A percentile compares a stretch with the other conserved stretches of the same genome.
These are phyloP conservation scores for Phytophthora cactorum DNA, from an alignment of 352 stramenopile genomes.

Conservation along the genomic window DNA sequence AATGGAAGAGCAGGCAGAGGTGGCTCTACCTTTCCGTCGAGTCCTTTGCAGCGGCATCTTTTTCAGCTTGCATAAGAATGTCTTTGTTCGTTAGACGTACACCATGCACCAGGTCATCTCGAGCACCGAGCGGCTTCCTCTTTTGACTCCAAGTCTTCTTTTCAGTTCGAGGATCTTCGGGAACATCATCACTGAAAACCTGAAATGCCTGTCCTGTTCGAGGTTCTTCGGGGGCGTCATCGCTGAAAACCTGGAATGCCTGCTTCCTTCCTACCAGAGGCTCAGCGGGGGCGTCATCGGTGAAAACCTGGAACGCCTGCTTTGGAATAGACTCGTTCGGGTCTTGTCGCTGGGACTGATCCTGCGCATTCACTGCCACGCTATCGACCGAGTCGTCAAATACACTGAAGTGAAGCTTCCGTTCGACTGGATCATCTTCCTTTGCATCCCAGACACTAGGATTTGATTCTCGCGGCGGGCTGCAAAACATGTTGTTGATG, in stretches of 20 bases:
- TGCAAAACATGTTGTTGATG: constrained; percentile 90
- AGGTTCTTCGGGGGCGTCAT: constrained; percentile 34
- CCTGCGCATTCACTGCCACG: constrained; percentile 51
- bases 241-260: constrained; percentile 51
- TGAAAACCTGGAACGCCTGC: constrained; percentile 52
- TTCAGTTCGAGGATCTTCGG: constrained; percentile 27
- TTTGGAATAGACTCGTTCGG: constrained; percentile 42
- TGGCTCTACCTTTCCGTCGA: constrained; percentile 49
- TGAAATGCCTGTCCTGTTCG: constrained; percentile 39
- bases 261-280: constrained; percentile 27
- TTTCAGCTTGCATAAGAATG: constrained; percentile 63
- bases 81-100: constrained; percentile 83
- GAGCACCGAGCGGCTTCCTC: constrained; percentile 68
- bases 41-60: constrained; percentile 30
- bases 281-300: constrained; percentile 39
- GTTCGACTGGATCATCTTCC: constrained; percentile 75
- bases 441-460: constrained; percentile 48
- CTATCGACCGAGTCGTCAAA: constrained; percentile 85
- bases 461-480: constrained; percentile 56
- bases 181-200: constrained; percentile 51
- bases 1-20: constrained; percentile 8
- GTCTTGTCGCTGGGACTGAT: constrained; percentile 59
- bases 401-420: constrained; percentile 86
- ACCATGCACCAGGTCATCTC: constrained; percentile 68
- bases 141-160: constrained; percentile 42